Conservation (phyloP, 2,329 filamentous ascomycete species). For the Orbilia ellipsospora region DNA sequence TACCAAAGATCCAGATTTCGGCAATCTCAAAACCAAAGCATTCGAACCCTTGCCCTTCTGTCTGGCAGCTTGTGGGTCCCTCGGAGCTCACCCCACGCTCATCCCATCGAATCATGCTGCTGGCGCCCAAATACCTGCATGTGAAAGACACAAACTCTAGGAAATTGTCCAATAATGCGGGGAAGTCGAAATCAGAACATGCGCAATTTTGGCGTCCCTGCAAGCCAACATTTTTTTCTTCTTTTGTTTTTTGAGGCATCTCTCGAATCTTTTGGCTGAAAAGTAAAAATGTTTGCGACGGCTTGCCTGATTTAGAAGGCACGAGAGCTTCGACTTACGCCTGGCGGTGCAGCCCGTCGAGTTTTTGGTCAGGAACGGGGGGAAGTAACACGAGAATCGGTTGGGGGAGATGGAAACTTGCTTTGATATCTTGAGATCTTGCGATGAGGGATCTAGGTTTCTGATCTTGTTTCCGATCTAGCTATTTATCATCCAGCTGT, state of each 20-base stretch:
- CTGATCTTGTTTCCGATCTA: no score
- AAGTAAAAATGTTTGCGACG: slow-evolving; percentile 30
- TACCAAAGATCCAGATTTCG: slow-evolving; percentile 1
- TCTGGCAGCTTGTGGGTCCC: slow-evolving; percentile 25
- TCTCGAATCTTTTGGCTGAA: background rate
- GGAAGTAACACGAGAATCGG: slow-evolving; percentile 7
- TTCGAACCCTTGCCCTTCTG: no score
- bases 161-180: slow-evolving; percentile 22
- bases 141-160: slow-evolving; percentile 18
- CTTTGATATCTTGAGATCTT: background rate
- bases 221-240: background rate
- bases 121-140: slow-evolving; percentile 13
- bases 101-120: background rate
- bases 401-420: slow-evolving; percentile 1
- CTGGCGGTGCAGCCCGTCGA: background rate
- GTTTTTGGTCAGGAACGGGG: background rate
- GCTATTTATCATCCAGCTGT: no score
- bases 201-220: background rate
- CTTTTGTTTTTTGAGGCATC: background rate
- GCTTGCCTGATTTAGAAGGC: slow-evolving; percentile 40
- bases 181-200: background rate
- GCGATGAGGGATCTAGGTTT: background rate
- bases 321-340: background rate
- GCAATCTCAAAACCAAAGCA: background rate
- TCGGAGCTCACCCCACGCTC: slow-evolving; percentile 31